Evolutionary conservation across 2,329 filamentous ascomycete species (phyloP).

Genomic region (Penicillium sp.): DNA sequence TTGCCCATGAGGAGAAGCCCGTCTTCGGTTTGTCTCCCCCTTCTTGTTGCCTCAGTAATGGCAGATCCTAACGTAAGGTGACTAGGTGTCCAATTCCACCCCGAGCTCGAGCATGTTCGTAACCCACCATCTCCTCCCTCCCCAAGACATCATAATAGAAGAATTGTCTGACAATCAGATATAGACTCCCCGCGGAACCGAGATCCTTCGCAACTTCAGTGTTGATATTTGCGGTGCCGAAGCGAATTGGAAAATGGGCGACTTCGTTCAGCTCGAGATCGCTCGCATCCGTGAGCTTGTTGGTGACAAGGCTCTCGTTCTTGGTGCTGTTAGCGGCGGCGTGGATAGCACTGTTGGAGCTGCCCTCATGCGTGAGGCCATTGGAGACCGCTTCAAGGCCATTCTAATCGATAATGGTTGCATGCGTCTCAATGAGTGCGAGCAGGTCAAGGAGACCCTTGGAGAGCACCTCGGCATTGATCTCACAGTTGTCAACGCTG

Average conservation of each 20-base stretch:
- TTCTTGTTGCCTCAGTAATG: background rate
- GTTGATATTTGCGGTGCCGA: conserved; percentile 77
- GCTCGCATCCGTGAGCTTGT: conserved; percentile 78
- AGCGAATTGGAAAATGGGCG: conserved; percentile 81
- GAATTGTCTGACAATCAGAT: conserved; percentile 6
- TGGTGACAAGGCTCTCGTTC: conserved; percentile 78
- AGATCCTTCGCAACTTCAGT: conserved; percentile 80
- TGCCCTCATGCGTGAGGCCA: conserved; percentile 77
- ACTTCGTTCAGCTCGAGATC: conserved; percentile 82
- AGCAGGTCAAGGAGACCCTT: conserved; percentile 78
- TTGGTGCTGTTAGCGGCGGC: conserved; percentile 78
- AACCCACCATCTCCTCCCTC: background rate
- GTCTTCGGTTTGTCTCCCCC: conserved; percentile 62
- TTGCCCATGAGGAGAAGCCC: conserved; percentile 59
- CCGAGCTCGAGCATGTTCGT: conserved; percentile 66
- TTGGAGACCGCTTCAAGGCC: conserved; percentile 81
- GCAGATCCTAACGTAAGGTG: conserved; percentile 9
- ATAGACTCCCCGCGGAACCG: conserved; percentile 60
- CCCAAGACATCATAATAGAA: background rate
- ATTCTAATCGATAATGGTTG: conserved; percentile 84
- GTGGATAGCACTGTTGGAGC: conserved; percentile 83
- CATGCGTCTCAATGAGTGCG: conserved; percentile 83
- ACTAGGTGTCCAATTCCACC: conserved; percentile 78
- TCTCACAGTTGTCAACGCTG: conserved; percentile 81
- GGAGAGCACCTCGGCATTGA: conserved; percentile 83